Base-by-base conservation (phyloP, 345 rosid species). In the Pugionium dolabratum region DNA sequence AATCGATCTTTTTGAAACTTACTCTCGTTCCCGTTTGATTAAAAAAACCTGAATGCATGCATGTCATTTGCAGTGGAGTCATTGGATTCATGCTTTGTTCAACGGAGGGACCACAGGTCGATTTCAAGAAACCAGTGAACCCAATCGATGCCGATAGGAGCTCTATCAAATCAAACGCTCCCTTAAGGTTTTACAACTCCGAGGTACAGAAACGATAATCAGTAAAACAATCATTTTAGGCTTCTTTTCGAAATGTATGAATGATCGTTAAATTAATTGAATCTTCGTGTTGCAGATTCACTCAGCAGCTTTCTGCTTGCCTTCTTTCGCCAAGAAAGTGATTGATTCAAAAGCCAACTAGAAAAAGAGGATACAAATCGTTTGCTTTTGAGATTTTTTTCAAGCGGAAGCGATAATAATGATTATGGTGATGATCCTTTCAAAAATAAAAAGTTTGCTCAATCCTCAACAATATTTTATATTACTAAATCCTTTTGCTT, bases 81-180 rank as follows among this genome's bases (percentile, higher is more conserved):
- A 93, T 93, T 11, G 98, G 98, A 28, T 93, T 93, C 82, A 90
- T 93, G 97, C 92, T 93, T 52, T 93, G 98, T 78, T 86, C 98
- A 6, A 85, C 90, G 0, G 98, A 88, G 60, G 98, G 98, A 36
- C 96, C 96, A 25, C 7, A 80, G 4, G 94, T 93, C 9, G 92
- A 90, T 70, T 93, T 93, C 84, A 90, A 88, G 84, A 79, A 86
- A 65, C 97, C 98, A 9, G 83, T 83, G 54, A 90, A 79, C 56
- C 84, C 84, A 2, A 83, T 93, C 2, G 91, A 89, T 51, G 68
- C 66, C 2, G 70, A 78, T 70, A 82, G 71, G 25, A 54, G 46
- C 63, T 62, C 74, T 35, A 49, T 53, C 59, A 73, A 80, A 66
- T 75, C 82, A 56, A 71, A 75, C 8, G 75, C 82, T 37, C 90